phyloP scores from a whole-genome alignment of 2,329 filamentous ascomycete genomes.

The Exophiala sp. region DNA sequence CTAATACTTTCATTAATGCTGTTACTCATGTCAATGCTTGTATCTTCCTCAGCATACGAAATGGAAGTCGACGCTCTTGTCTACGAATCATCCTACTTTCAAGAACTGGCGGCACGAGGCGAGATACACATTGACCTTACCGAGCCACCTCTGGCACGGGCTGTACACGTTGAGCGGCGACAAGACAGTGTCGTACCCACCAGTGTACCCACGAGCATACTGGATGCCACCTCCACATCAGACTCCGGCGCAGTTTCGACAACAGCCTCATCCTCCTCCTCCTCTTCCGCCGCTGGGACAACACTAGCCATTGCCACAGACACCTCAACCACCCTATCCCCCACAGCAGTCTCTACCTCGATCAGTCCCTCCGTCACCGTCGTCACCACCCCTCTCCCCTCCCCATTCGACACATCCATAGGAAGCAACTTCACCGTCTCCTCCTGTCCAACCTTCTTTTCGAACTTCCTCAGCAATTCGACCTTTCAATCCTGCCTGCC shows the following conservation, averaged over 20 bases:
- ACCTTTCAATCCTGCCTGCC: constrained; percentile 74
- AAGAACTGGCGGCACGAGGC: constrained; percentile 14
- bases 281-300: constrained; percentile 1
- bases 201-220: constrained; percentile 10
- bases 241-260: constrained; percentile 3
- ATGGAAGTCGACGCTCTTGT: constrained; percentile 10
- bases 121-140: constrained; percentile 26
- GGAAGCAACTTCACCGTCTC: constrained; percentile 58
- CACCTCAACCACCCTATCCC: constrained; percentile 13
- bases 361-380: constrained; percentile 18
- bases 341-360: constrained; percentile 17
- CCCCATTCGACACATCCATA: constrained; percentile 64
- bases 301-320: constrained; percentile 16
- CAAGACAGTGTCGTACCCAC: constrained; percentile 16
- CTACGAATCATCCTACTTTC: constrained; percentile 14
- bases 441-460: constrained; percentile 57
- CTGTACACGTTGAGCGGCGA: constrained; percentile 11
- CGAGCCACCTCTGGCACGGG: constrained; percentile 6
- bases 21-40: constrained; percentile 14
- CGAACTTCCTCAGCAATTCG: constrained; percentile 60
- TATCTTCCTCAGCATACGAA: constrained; percentile 5
- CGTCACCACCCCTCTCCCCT: constrained; percentile 49
- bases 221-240: not conserved
- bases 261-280: constrained; percentile 16
- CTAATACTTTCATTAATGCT: constrained; percentile 19